These are phyloP conservation scores for Phascolomyces articulosus DNA, from an alignment of 371 early-diverging fungal species.

Conservation along the genomic window DNA sequence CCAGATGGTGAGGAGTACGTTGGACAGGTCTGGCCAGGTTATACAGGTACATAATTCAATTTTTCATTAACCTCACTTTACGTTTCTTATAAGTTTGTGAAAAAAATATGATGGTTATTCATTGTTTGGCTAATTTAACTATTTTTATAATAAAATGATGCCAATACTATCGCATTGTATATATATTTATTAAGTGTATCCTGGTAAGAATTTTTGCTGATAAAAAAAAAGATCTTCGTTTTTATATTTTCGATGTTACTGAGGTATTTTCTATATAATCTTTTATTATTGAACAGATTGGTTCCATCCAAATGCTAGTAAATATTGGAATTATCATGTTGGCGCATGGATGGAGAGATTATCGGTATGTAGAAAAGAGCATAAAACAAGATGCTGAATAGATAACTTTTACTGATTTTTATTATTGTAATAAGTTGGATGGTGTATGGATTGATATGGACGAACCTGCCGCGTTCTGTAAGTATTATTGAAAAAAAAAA, in stretches of 20 bases:
- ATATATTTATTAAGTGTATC: conserved; percentile 23
- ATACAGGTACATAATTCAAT: conserved; percentile 12
- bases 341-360: conserved; percentile 16
- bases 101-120: no score
- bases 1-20: conserved; percentile 40
- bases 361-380: conserved; percentile 1
- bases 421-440: neutral
- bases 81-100: no score
- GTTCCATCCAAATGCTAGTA: conserved; percentile 23
- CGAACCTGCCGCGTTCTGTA: conserved; percentile 66
- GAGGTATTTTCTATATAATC: no score
- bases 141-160: no score
- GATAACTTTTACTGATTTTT: neutral
- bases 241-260: no score
- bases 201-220: no score
- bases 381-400: no score
- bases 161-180: no score
- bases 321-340: conserved; percentile 20
- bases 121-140: no score
- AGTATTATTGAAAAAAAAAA: no score
- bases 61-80: no score
- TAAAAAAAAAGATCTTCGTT: no score
- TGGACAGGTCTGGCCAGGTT: conserved; percentile 74
- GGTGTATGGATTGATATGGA: conserved; percentile 77
- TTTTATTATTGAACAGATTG: conserved; percentile 12